Evolutionary conservation across 2,329 filamentous ascomycete species (phyloP), one percentile per base, ranked within the genome.

Genomic region (Fusarium sublunatum): DNA sequence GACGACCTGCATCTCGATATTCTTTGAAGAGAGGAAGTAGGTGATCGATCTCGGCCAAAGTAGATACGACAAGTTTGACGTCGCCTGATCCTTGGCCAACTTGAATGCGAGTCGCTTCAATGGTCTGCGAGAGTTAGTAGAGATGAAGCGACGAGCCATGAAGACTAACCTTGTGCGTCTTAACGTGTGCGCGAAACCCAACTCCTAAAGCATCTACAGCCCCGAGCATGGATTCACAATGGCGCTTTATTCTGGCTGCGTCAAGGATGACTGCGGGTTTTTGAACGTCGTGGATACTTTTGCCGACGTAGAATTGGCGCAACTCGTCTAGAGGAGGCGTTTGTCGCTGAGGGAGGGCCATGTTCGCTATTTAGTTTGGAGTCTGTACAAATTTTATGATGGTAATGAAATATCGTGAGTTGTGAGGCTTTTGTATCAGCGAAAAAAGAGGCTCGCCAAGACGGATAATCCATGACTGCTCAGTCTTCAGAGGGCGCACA

Each of bases 171-270:
- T 90, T 90, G 70, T 90, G 88, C 7, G 86, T 88, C 72, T 90
- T 90, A 6, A 89, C 80, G 65, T 90, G 88, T 0, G 85, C 83
- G 11, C 88, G 77, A 57, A 89, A 89, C 0, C 76, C 79, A 0
- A 89, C 77, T 0, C 76, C 77, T 0, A 89, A 71, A 9, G 74
- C 71, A 6, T 77, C 67, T 2, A 80, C 79, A 0, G 85, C 80
- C 0, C 79, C 68, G 0, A 86, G 78, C 82, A 90, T 87, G 1
- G 82, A 77, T 12, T 77, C 65, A 68, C 87, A 90, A 56, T 90
- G 87, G 4, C 80, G 74, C 5, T 74, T 72, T 3, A 87, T 76
- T 3, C 84, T 81, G 1, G 83, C 81, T 11, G 75, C 70, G 60
- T 90, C 86, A 0, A 90, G 70, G 4, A 89, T 74, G 0, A 80